A percentile compares a stretch with the other conserved stretches of the same genome.
Evolutionary conservation across 148 eudicot genomes (phyloP).

Genomic region (Silene conica): DNA sequence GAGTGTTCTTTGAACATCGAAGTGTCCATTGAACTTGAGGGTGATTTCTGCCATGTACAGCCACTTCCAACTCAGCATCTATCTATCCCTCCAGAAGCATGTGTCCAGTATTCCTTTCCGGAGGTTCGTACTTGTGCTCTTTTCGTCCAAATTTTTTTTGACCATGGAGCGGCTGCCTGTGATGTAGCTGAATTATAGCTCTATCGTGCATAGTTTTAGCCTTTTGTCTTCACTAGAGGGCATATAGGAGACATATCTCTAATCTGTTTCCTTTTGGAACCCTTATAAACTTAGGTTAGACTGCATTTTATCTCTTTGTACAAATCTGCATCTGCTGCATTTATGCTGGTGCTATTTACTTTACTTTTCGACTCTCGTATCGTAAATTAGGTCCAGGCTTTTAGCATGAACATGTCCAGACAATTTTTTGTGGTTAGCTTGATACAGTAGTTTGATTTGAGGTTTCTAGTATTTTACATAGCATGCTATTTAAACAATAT

Average conservation of each 20-base stretch:
- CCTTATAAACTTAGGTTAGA: too few relatives aligned
- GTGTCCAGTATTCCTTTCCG: conserved; percentile 67
- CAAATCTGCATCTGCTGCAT: too few relatives aligned
- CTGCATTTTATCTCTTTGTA: background rate
- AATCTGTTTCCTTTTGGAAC: too few relatives aligned
- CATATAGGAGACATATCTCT: too few relatives aligned
- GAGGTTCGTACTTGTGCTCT: conserved; percentile 45
- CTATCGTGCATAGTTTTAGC: too few relatives aligned
- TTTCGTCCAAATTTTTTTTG: too few relatives aligned
- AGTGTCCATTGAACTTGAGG: conserved; percentile 75
- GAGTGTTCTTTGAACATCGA: conserved; percentile 73
- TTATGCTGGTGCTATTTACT: too few relatives aligned
- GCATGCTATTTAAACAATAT: conserved; percentile 7
- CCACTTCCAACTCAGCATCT: conserved; percentile 66
- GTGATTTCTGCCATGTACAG: conserved; percentile 56
- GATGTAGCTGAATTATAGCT: too few relatives aligned
- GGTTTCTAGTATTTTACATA: background rate
- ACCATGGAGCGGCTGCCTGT: too few relatives aligned
- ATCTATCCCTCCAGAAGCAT: conserved; percentile 72
- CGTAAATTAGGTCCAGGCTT: background rate
- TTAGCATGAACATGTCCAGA: background rate
- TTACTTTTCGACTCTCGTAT: background rate
- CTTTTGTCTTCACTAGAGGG: too few relatives aligned
- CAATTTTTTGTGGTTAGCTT: background rate
- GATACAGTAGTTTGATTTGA: conserved; percentile 4